Base-by-base conservation (phyloP, 2,329 filamentous ascomycete species). In the Alternaria brassicicola region DNA sequence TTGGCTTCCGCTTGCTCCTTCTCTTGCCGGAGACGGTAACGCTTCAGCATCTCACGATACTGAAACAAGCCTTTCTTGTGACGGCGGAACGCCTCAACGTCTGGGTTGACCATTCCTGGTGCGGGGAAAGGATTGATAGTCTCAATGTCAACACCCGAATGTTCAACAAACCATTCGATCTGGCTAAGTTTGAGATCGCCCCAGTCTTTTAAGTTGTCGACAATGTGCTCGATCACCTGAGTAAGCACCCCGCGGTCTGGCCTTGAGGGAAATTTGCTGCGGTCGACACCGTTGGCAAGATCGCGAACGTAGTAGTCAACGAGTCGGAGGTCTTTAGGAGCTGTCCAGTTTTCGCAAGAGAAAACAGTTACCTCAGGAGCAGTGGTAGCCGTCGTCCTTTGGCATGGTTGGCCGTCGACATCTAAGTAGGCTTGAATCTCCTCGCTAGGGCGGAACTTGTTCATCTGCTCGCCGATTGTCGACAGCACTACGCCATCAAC, bases 351-450 rank as follows among this genome's bases (percentile, higher is more conserved):
- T 13, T 13, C 17, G 12, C 36, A 39, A 0, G 36, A 39, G 5
- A 39, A 39, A 3, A 13, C 19, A 0, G 36, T 39, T 1, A 23
- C 36, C 21, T 17, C 17, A 39, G 0, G 2, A 1, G 17, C 19
- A 10, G 17, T 17, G 17, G 0, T 39, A 0, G 0, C 19, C 19
- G 36, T 0, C 0, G 21, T 0, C 0, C 21, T 10, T 21, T 39
- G 36, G 6, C 21, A 21, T 39, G 0, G 6, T 4, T 39, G 35
- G 3, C 35, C 35, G n/a, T 26, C 25, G 4, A 26, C 7, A 7
- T 26, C 25, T 4, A 4, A 26, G 25, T n/a, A n/a, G n/a, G n/a
- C n/a, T n/a, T n/a, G n/a, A n/a, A n/a, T n/a, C n/a, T n/a, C n/a
- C n/a, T n/a, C n/a, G n/a, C n/a, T n/a, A n/a, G n/a, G n/a, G n/a